These are phyloP conservation scores for Pseudofabraea citricarpa DNA, from an alignment of 2,329 filamentous ascomycete species.

Conservation along the genomic window DNA sequence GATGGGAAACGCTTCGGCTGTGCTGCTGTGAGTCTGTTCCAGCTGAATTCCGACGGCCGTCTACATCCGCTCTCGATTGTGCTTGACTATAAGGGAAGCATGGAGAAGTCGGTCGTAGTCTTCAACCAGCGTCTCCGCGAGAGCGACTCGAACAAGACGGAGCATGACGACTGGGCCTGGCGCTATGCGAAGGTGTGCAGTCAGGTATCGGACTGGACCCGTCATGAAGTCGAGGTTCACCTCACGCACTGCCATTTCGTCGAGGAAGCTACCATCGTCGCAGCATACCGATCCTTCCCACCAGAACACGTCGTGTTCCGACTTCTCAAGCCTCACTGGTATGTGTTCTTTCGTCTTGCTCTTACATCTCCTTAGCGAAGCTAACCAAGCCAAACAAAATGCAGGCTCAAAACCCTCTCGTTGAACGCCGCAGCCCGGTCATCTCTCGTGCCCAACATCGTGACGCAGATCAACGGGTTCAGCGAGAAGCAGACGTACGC, in stretches of 20 bases:
- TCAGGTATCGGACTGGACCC: slow-evolving; percentile 42
- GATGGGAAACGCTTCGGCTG: slow-evolving; percentile 21
- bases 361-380: not conserved
- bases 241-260: slow-evolving; percentile 40
- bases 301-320: slow-evolving; percentile 38
- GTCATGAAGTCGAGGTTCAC: slow-evolving; percentile 43
- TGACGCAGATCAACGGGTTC: slow-evolving; percentile 38
- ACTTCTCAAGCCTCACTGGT: slow-evolving; percentile 40
- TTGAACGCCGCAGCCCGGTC: slow-evolving; percentile 42
- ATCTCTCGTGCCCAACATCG: slow-evolving; percentile 39
- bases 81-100: slow-evolving; percentile 38
- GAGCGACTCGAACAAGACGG: slow-evolving; percentile 22
- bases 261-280: slow-evolving; percentile 44
- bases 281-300: slow-evolving; percentile 36
- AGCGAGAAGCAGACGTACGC: slow-evolving; percentile 30
- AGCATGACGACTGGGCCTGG: slow-evolving; percentile 45
- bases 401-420: slow-evolving; percentile 41
- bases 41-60: slow-evolving; percentile 37
- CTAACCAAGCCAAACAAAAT: no score
- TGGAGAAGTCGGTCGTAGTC: slow-evolving; percentile 40
- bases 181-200: slow-evolving; percentile 46
- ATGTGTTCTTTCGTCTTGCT: not conserved
- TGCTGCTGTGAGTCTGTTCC: slow-evolving; percentile 38
- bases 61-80: slow-evolving; percentile 45
- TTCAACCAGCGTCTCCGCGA: slow-evolving; percentile 41